Percentiles rank a stretch among this genome's conserved stretches.
Evolutionary conservation across 2,329 filamentous ascomycete genomes (phyloP).

Genomic region (Epicoccum sorghinum): DNA sequence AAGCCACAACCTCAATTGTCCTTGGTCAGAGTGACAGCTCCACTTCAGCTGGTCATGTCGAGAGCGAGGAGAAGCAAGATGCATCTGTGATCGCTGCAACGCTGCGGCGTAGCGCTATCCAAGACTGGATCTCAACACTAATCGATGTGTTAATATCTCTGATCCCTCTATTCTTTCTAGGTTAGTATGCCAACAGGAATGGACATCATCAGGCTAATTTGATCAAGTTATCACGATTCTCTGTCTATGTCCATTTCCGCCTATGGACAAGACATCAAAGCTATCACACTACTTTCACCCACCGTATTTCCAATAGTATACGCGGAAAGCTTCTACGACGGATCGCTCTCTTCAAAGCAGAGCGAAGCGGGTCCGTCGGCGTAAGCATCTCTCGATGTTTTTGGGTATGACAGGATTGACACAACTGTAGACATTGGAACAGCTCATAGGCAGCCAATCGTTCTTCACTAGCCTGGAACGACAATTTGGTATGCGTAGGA

Average conservation of each 20-base stretch:
- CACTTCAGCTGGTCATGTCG: too few species aligned
- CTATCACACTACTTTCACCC: constrained; percentile 14
- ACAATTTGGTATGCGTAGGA: constrained; percentile 4
- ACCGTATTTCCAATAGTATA: constrained; percentile 22
- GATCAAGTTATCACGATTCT: constrained; percentile 4
- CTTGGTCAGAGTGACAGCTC: too few species aligned
- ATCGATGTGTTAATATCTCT: too few species aligned
- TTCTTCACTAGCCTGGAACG: constrained; percentile 17
- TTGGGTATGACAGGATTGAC: background rate
- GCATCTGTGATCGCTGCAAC: too few species aligned
- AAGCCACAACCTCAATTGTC: too few species aligned
- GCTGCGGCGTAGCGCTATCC: too few species aligned
- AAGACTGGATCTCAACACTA: too few species aligned
- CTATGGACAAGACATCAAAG: constrained; percentile 15
- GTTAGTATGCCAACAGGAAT: too few species aligned
- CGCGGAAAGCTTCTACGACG: constrained; percentile 18
- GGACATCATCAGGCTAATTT: too few species aligned
- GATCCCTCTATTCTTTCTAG: too few species aligned
- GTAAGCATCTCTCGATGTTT: background rate
- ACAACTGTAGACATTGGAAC: constrained; percentile 10
- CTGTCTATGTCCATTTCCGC: background rate
- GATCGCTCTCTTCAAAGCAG: constrained; percentile 1
- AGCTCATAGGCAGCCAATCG: constrained; percentile 19
- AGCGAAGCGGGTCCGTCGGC: constrained; percentile 6
- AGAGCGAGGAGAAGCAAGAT: too few species aligned